Base-by-base conservation (phyloP, 2,329 filamentous ascomycete genomes). In the Diaporthe ampelina region DNA sequence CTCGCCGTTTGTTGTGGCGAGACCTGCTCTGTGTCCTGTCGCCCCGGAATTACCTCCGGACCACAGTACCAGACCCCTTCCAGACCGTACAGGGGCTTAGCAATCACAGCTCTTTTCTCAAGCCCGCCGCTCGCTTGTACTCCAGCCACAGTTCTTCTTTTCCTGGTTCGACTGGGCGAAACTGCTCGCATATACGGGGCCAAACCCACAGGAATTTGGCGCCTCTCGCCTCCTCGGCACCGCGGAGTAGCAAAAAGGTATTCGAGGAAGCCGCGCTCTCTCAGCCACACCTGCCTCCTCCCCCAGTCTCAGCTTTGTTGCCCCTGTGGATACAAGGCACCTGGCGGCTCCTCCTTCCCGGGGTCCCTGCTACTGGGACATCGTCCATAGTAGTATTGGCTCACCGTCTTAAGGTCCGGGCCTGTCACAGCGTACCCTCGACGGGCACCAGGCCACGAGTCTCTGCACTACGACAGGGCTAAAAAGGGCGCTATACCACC, bases 401-500 rank as follows among this genome's bases (percentile, higher is more conserved):
- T 48, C 56, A 61, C 56, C 57, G 19, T 72, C 50, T 72, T 40
- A 54, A 54, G 57, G 57, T 43, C 21, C 50, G 21, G 50, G 48
- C 69, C 48, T 72, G 57, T 72, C 70, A 54, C 70, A 54, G 15
- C 70, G 70, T 72, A 45, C 52, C 70, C 45, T 61, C 50, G 13
- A 54, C 24, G 40, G 45, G 57, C 56, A 48, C 61, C 72, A 72
- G 48, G 43, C 61, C 59, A 65, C 69, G 50, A 61, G 50, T 72
- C 63, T 68, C 71, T 54, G 68, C 68, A 43, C 56, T 69, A 72
- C 74, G 7, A 52, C 68, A 35, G 48, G 67, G 74, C 71, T 75
- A 75, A 68, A 74, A 59, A 52, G 21, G 50, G 43, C 63, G 59
- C 74, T 69, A 74, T 37, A 75, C 32, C 52, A 59, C 50, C 26